phyloP scores from a whole-genome alignment of 345 rosid species.

The Noccaea bulbosa region DNA sequence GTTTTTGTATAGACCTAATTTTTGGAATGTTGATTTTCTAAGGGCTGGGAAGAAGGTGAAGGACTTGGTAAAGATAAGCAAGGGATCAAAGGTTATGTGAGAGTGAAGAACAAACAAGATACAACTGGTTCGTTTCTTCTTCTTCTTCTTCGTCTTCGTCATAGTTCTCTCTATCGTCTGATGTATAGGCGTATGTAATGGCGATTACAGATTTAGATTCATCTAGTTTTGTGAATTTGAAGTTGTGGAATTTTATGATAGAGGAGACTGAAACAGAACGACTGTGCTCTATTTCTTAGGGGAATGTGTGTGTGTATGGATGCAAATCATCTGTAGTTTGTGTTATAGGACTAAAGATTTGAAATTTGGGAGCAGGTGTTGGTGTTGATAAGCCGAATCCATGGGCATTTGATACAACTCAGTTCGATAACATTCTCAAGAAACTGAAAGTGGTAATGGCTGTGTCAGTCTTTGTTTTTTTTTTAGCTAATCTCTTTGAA shows the following conservation, averaged over 20 bases:
- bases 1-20: background rate
- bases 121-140: slow-evolving; percentile 57
- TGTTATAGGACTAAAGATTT: background rate
- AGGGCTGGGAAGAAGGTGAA: slow-evolving; percentile 99
- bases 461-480: background rate
- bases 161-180: background rate
- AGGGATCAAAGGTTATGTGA: slow-evolving; percentile 88
- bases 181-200: background rate
- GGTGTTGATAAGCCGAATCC: slow-evolving; percentile 87
- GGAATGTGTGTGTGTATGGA: background rate
- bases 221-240: background rate
- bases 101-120: slow-evolving; percentile 90
- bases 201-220: slow-evolving; percentile 1
- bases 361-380: slow-evolving; percentile 58
- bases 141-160: slow-evolving; percentile 23
- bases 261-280: slow-evolving; percentile 8
- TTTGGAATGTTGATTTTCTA: slow-evolving; percentile 20
- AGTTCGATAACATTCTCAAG: slow-evolving; percentile 90
- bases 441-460: slow-evolving; percentile 83
- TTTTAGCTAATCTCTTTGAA: background rate
- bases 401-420: slow-evolving; percentile 97
- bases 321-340: slow-evolving; percentile 17
- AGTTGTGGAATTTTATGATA: slow-evolving; percentile 4
- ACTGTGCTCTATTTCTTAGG: background rate
- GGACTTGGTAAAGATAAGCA: slow-evolving; percentile 98